Base-by-base conservation (phyloP, 1,284 basidiomycete genomes). In the Apiotrichum brassicae region DNA sequence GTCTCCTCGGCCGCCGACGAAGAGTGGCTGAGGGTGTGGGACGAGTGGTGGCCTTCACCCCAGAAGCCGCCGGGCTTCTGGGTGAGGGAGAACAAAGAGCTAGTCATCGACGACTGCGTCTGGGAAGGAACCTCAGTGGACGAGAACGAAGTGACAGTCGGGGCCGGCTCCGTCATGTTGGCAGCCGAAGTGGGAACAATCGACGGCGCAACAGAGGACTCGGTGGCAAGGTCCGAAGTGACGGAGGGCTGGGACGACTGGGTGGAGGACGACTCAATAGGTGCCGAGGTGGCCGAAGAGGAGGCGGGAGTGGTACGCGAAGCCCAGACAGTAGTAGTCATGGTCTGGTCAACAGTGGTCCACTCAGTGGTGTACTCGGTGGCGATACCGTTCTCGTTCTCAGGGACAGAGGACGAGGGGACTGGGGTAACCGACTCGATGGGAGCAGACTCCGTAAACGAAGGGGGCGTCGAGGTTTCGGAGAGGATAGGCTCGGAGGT, bases 381-480 rank as follows among this genome's bases (percentile, higher is more conserved):
- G 23, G 48, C 59, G 14, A 67, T 61, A 24, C 66, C 68, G 46
- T 62, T 54, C 14, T 66, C 68, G 53, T 65, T 64, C 51, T 61
- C 58, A 2, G 40, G 43, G 11, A 59, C 57, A 8, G 63, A 51
- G 14, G 46, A 39, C 13, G 13, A 19, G 23, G 45, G 18, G 39
- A 28, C 14, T 26, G 39, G 19, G 22, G 23, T 6, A 35, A 39
- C 1, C 18, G 22, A 28, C 26, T 30, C 26, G 6, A 26, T 14
- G 19, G 43, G 16, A n/a, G 33, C 22, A 18, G 43, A 35, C 14
- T 12, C 22, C 11, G 24, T 42, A 16, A 24, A 8, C 26, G 26
- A 28, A 16, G 33, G 33, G 33, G 16, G n/a, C 12, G 33, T 9
- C 28, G 28, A 30, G 28, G 28, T 30, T 14, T 30, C 28, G 28